phyloP scores from a whole-genome alignment of 2,329 filamentous ascomycete genomes.

The Zasmidium cellare region DNA sequence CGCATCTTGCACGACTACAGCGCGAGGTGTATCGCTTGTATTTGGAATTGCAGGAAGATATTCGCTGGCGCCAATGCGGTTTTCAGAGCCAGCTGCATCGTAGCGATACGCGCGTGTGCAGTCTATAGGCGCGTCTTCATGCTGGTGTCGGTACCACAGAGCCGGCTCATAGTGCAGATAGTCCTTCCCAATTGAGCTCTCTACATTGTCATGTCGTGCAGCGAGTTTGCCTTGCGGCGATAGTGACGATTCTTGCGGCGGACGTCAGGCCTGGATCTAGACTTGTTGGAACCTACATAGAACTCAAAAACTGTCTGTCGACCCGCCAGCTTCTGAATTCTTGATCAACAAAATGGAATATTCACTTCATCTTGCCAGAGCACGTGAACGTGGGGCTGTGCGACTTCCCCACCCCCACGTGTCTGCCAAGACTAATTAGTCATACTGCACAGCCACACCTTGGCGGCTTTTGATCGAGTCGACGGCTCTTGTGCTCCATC shows the following conservation, averaged over 20 bases:
- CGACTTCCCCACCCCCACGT: too few relatives aligned
- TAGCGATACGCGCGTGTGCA: constrained; percentile 9
- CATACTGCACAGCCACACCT: neutral
- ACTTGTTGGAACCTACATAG: neutral
- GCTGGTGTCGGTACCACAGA: neutral
- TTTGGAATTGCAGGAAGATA: constrained; percentile 5
- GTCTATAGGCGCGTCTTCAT: neutral
- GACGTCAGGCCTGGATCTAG: neutral
- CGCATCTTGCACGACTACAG: neutral
- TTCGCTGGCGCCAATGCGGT: neutral
- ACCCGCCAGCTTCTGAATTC: neutral
- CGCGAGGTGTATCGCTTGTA: neutral
- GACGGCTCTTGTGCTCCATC: neutral
- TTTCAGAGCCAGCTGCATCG: neutral
- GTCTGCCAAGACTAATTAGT: neutral
- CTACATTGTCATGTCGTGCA: constrained; percentile 15
- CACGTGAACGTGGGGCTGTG: neutral
- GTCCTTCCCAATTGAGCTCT: constrained; percentile 8
- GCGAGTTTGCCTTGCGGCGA: constrained; percentile 14
- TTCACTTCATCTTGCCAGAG: neutral
- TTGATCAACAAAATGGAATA: neutral
- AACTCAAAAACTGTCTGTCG: neutral
- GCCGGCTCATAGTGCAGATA: constrained; percentile 5
- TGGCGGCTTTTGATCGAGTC: neutral
- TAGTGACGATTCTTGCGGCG: neutral